These are phyloP conservation scores for Sugiyamaella qingdaonensis DNA, from an alignment of 805 yeast genomes.

Conservation along the genomic window DNA sequence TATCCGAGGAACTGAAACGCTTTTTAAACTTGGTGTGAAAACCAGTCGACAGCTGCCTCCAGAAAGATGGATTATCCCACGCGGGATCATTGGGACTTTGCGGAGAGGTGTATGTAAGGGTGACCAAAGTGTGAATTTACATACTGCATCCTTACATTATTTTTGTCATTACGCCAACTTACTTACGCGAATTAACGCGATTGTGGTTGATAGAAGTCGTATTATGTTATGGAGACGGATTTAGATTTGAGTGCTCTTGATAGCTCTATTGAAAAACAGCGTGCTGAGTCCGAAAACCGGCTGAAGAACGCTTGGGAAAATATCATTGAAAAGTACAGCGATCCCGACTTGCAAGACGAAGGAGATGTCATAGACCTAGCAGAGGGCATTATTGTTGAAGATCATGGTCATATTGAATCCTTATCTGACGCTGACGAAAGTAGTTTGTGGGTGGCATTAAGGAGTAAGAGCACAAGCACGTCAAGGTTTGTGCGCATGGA, in stretches of 20 bases:
- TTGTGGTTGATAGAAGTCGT: too few relatives aligned
- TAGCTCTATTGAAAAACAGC: neutral
- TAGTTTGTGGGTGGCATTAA: conserved; percentile 13
- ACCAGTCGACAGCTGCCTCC: too few relatives aligned
- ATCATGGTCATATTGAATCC: conserved; percentile 65
- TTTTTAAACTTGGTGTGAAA: too few relatives aligned
- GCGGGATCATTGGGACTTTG: neutral
- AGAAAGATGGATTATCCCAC: neutral
- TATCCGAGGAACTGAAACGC: too few relatives aligned
- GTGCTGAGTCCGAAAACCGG: conserved; percentile 22
- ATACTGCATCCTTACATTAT: too few relatives aligned
- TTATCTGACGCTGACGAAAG: conserved; percentile 24
- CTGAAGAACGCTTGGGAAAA: conserved; percentile 32
- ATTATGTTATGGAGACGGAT: too few relatives aligned
- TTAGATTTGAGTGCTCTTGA: neutral
- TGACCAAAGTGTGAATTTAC: too few relatives aligned
- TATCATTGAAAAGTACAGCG: conserved; percentile 33
- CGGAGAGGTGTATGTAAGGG: too few relatives aligned
- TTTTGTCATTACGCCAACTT: too few relatives aligned
- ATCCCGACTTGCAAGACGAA: conserved; percentile 29
- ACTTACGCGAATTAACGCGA: too few relatives aligned
- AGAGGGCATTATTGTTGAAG: conserved; percentile 60
- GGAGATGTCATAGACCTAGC: conserved; percentile 48
- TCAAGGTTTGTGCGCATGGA: neutral
- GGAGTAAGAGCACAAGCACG: neutral